Conservation (phyloP, 2,329 filamentous ascomycete genomes). For the Cladosporium sp. region DNA sequence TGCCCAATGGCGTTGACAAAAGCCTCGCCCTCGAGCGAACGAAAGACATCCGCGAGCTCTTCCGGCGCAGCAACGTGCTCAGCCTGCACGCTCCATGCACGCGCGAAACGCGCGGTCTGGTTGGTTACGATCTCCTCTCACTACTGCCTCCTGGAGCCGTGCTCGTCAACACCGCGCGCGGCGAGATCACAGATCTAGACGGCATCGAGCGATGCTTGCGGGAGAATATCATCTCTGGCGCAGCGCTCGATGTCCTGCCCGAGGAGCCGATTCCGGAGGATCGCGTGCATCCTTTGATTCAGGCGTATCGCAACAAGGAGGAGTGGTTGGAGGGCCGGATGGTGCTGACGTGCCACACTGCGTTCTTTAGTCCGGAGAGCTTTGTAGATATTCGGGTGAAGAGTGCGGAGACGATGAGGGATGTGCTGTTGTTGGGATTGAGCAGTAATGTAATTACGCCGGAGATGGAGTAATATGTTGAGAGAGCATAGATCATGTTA, state of each 20-base stretch:
- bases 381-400: slow-evolving; percentile 34
- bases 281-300: slow-evolving; percentile 33
- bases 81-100: slow-evolving; percentile 72
- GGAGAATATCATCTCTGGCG: slow-evolving; percentile 35
- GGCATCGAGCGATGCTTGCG: slow-evolving; percentile 34
- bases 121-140: slow-evolving; percentile 36
- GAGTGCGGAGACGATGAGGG: slow-evolving; percentile 33
- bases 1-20: slow-evolving; percentile 38
- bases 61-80: slow-evolving; percentile 59
- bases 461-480: slow-evolving; percentile 28
- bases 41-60: slow-evolving; percentile 37
- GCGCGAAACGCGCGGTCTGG: slow-evolving; percentile 57
- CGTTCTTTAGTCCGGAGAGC: slow-evolving; percentile 34
- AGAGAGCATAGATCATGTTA: not conserved
- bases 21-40: slow-evolving; percentile 35
- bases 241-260: slow-evolving; percentile 38
- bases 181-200: slow-evolving; percentile 38
- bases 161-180: slow-evolving; percentile 37
- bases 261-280: slow-evolving; percentile 38
- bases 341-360: slow-evolving; percentile 37
- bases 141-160: slow-evolving; percentile 34
- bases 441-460: slow-evolving; percentile 32
- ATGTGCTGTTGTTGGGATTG: slow-evolving; percentile 32
- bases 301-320: slow-evolving; percentile 40
- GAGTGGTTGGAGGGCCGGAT: slow-evolving; percentile 47